Evolutionary conservation across 2,329 filamentous ascomycete genomes (phyloP), one percentile per base, ranked within the genome.

Genomic region (Colletotrichum sansevieriae): DNA sequence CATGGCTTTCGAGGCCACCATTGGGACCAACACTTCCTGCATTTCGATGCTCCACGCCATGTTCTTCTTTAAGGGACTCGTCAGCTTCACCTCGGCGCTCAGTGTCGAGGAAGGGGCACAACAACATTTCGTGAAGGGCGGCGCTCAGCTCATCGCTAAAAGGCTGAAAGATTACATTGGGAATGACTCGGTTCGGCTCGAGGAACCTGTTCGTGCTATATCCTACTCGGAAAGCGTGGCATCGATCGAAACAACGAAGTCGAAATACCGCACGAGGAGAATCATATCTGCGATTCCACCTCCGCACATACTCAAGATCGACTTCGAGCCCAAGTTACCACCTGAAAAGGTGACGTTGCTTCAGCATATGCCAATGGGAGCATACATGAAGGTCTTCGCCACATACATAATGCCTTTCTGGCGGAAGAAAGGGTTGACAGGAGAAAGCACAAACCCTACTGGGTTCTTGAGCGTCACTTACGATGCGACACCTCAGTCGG

Each of bases 371-470:
- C 72, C 70, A 20, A 68, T 65, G 66, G 61, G 64, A 5, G 64
- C 70, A 4, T 55, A 62, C 49, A 58, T 59, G 22, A 71, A 71
- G 35, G 55, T 62, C 37, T 71, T 58, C 29, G 70, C 70, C 18
- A 67, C 66, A 4, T 70, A 72, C 52, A 72, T 68, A 51, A 72
- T 57, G 8, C 58, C 49, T 0, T 65, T 71, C n/a, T 72, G 71
- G 71, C 41, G 58, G 9, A 70, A 64, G 7, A 68, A 47, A 37
- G 66, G 63, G 13, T 41, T 71, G 37, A 62, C 46, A 4, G 71
- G 71, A 46, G 71, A 71, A 55, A 63, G 61, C 44, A 70, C 65
- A 3, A 60, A 58, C 18, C 47, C 54, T 7, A 49, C 46, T 4
- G 58, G 71, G 3, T 66, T 56, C 59, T 18, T 70, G 35, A 35